These are phyloP conservation scores for Candida nitratophila DNA, from an alignment of 805 yeast genomes.

Conservation along the genomic window DNA sequence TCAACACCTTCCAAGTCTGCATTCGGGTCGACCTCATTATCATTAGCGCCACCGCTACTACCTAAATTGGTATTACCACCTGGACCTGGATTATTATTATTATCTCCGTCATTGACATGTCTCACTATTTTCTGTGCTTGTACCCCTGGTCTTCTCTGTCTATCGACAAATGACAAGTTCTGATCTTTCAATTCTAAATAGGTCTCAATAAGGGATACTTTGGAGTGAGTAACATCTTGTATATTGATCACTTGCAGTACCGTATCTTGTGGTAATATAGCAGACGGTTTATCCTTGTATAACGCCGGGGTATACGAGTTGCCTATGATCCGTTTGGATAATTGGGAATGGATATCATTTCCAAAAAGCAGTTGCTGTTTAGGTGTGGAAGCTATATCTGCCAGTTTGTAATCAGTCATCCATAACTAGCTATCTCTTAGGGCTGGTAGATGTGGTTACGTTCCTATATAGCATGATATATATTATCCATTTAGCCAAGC, in stretches of 20 bases:
- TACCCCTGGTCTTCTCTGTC: conserved; percentile 23
- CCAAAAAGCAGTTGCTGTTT: not conserved
- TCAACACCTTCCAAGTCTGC: conserved; percentile 1
- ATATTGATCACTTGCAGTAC: conserved; percentile 50
- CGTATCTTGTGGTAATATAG: not conserved
- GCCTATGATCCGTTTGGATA: not conserved
- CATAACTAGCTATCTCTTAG: too few species aligned
- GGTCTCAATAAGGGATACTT: conserved; percentile 47
- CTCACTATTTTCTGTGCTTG: conserved; percentile 29
- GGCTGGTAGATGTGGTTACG: too few species aligned
- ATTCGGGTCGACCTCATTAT: conserved; percentile 15
- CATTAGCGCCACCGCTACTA: too few species aligned
- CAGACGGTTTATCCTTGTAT: not conserved
- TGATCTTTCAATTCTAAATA: conserved; percentile 47
- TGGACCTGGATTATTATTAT: too few species aligned
- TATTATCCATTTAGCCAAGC: too few species aligned
- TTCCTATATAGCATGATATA: too few species aligned
- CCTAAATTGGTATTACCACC: too few species aligned
- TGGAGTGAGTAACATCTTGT: conserved; percentile 46
- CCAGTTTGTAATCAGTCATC: not conserved
- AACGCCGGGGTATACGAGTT: not conserved
- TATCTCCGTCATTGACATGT: conserved; percentile 33
- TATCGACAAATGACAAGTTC: conserved; percentile 53
- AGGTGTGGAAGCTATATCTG: not conserved
- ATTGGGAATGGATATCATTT: not conserved